Evolutionary conservation across 1,139 yeast genomes (phyloP), one percentile per base, ranked within the genome.

Genomic region (Tardiomyces blankii): DNA sequence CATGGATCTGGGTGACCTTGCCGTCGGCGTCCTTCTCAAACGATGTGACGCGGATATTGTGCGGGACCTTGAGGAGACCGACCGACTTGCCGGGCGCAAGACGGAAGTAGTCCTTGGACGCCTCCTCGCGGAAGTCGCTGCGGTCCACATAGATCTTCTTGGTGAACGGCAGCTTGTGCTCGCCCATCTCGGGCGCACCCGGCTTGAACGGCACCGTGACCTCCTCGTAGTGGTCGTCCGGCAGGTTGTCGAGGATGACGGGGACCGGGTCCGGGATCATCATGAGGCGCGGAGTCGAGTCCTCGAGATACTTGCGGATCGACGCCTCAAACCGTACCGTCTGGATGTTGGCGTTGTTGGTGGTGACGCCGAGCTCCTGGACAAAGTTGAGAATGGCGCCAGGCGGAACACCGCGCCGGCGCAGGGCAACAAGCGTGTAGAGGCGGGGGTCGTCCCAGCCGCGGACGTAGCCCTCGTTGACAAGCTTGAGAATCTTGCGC

Each of bases 371-470:
- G 55, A 93, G 75, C 42, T 96, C 93, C 62, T 89, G 87, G 59
- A 93, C 85, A 64, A 93, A 93, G 39, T 88, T 77, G 58, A 93
- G 74, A 62, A 93, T 86, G 23, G 97, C 96, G 35, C 97, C 97
- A n/a, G 99, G 98, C 53, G 99, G 98, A 8, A 93, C 82, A 69
- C 99, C 99, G 64, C 99, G 85, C 66, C 99, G 85, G 62, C 87
- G 83, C 50, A 93, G 80, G 42, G 94, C 96, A 59, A 88, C 98
- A 55, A 93, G 75, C 8, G 99, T 93, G 66, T 80, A 91, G 60
- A 93, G 74, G 61, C 99, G 78, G 56, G 99, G 99, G 67, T 93
- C 99, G 66, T 93, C 94, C 98, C 99, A 93, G 41, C 87, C 96
- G 64, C 96, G 79, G 32, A 93, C 99, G 57, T 75, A 70, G 5